Evolutionary conservation across 176 grass and related monocot species (phyloP), one percentile per base, ranked within the genome.

Genomic region (Oryza meyeriana): DNA sequence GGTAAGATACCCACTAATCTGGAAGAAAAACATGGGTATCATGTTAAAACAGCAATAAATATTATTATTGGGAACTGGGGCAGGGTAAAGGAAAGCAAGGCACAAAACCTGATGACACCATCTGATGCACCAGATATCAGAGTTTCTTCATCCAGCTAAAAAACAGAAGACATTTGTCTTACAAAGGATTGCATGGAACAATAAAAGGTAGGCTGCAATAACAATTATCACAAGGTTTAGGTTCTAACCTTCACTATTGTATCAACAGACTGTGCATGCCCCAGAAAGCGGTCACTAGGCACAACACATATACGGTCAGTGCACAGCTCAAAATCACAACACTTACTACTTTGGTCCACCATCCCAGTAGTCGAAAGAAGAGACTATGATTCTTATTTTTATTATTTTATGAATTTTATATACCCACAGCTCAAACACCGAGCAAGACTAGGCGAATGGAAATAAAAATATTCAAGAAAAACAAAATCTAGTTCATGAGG

Each of bases 1-100:
- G 89, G 96, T 78, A 98, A 83, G 70, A 95, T 93, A 12, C 90
- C 88, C 67, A 95, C 93, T 79, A 98, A 93, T 86, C 96, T 98
- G 48, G 45, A 62, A 64, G 45, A 76, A 63, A 17, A 70, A 62
- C 40, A 82, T 26, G 32, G 5, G 70, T 66, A 6, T 26, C 20
- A 33, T 71, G 33, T 83, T 58, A 85, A 61, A 70, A 44, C 12
- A n/a, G 10, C 8, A 5, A 68, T 12, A 32, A 40, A 48, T 26
- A 68, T 39, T 62, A 68, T 39, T 62, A 70, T 29, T 58, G 74
- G 18, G 32, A 8, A 41, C 34, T 28, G 34, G 28, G 14, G 9
- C 16, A 5, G 5, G 26, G 78, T 42, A 70, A 33, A 50, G 22
- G 34, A 57, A 90, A 6, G 18, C 4, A 87, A 80, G 39, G 41